Base-by-base conservation (phyloP, 306 rosid species). In the Comarum palustre region DNA sequence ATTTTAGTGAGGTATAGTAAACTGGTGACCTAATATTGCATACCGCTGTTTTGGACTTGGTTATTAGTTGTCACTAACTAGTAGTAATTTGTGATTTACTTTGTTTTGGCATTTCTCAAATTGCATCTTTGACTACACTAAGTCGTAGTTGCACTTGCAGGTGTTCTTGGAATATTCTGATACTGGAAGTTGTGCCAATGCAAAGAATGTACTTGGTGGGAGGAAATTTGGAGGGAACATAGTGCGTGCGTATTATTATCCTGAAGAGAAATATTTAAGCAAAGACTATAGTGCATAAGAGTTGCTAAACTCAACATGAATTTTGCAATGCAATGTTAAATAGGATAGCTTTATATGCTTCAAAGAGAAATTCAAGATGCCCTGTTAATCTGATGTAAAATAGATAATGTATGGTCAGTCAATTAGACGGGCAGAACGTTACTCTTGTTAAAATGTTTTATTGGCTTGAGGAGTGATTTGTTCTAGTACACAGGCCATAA, bases 101-200 rank as follows among this genome's bases (percentile, higher is more conserved):
- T 54, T 54, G 61, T 24, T 55, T 51, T 22, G 29, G 32, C 32
- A 55, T 22, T 55, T 55, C 31, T 22, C 61, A 11, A 1, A 24
- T 3, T 27, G 25, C 12, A 46, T 25, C 54, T 50, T 6, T 20
- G 27, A 15, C 12, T 41, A 46, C 19, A 27, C 20, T 38, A 75
- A 39, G 66, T 51, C 11, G 68, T 69, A 72, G 75, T 69, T 83
- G 78, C 66, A 50, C 51, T 27, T 84, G 79, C 81, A 88, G 93
- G 96, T 90, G 57, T 90, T 90, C 84, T 83, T 88, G 87, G 93
- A 86, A 74, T 90, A 86, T 73, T 36, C 93, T 17, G 96, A 88
- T 69, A 75, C 52, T 0, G 45, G 67, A 11, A 82, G 82, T 62
- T 78, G 82, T 79, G 75, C 80, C 11, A 85, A 89, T 42, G 96